Base-by-base conservation (phyloP, 345 rosid genomes). In the Aquilaria sinensis region DNA sequence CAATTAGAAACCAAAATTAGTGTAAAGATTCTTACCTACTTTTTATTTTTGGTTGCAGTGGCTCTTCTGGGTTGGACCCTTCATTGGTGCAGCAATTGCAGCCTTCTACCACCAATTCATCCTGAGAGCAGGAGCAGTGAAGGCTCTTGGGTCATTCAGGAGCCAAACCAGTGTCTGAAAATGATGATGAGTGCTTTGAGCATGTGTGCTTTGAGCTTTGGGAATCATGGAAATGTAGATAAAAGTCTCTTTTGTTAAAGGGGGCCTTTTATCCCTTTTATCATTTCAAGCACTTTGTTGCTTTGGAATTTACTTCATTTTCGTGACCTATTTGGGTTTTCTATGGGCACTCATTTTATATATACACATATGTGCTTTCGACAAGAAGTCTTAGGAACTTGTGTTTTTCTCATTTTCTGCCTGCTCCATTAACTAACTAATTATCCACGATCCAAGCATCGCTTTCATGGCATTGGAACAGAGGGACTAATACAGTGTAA, bases 1-100 rank as follows among this genome's bases (percentile, higher is more conserved):
- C 43, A 37, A 9, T 23, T 23, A 23, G 23, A 23, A 23, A 23
- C 23, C 23, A 23, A 23, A 23, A 30, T 57, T 54, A 4, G 5
- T 34, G 12, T 29, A 6, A 55, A 57, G 47, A 9, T 14, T 57
- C 13, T 46, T 34, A n/a, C 12, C 13, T 9, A 31, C 33, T 29
- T 57, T 46, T 41, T 48, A 47, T 2, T 34, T 29, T 64, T 51
- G 8, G 48, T 62, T 65, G 63, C 76, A 86, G 96, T 92, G 95
- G 95, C 83, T 89, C 43, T 92, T 89, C 60, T 87, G 89, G 98
- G 98, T 82, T 9, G 95, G 96, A 72, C 98, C 96, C 31, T 77
- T 92, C 66, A 67, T 82, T 41, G 95, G 98, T 0, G 98, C 98
- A 61, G 85, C 92, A 48, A 73, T 83, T 67, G 98, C 98, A 68